These are phyloP conservation scores for Mimosa bimucronata DNA, from an alignment of 306 rosid genomes.

Conservation along the genomic window DNA sequence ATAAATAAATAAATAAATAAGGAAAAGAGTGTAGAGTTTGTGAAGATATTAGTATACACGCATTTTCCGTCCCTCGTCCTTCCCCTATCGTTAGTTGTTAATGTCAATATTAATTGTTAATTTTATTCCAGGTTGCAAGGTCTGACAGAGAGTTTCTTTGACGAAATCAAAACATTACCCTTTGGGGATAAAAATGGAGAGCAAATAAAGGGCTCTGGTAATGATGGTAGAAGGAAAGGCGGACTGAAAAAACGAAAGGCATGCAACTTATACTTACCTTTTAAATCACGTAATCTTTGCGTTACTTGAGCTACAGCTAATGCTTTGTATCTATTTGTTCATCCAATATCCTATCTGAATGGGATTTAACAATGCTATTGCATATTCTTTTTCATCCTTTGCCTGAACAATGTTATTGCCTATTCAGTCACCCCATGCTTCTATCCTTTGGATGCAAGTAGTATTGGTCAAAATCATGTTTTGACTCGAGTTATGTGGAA, in stretches of 20 bases:
- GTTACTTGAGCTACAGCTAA: conserved; percentile 21
- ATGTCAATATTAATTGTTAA: conserved; percentile 11
- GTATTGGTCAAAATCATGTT: not conserved
- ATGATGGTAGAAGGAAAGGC: conserved; percentile 50
- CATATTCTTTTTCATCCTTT: not conserved
- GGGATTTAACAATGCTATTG: not conserved
- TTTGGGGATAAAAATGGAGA: conserved; percentile 60
- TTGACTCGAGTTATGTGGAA: not conserved
- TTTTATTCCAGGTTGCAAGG: conserved; percentile 69
- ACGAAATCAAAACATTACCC: conserved; percentile 73
- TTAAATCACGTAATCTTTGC: not conserved
- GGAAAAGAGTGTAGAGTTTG: conserved; percentile 3
- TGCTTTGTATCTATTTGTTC: not conserved
- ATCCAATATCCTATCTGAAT: conserved; percentile 16
- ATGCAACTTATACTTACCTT: conserved; percentile 10
- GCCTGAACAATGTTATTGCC: not conserved
- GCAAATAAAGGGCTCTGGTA: conserved; percentile 38
- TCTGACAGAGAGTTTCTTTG: conserved; percentile 77
- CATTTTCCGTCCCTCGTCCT: no score
- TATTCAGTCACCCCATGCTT: not conserved
- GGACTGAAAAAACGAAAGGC: conserved; percentile 76
- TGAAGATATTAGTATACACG: not conserved
- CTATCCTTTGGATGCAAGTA: conserved; percentile 4
- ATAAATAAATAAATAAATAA: no score
- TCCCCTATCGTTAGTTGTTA: conserved; percentile 6